Evolutionary conservation across 495 filamentous ascomycete species (phyloP).

Genomic region (Penicillium soppii): DNA sequence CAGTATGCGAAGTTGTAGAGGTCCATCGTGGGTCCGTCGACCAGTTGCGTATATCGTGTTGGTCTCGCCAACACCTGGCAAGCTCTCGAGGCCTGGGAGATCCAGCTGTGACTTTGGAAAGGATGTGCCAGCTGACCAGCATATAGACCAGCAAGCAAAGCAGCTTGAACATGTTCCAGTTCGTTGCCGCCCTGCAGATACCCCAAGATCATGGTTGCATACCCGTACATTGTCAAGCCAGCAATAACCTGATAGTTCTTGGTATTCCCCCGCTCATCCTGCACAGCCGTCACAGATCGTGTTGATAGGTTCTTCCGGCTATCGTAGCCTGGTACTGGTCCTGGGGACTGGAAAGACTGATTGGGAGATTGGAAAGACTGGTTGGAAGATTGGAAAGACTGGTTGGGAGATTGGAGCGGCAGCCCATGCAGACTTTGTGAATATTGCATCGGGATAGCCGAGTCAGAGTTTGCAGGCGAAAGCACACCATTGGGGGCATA

Average conservation of each 20-base stretch:
- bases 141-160: constrained; percentile 84
- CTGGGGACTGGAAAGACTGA: no score
- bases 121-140: constrained; percentile 83
- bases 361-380: constrained; percentile 25
- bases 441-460: constrained; percentile 14
- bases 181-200: constrained; percentile 73
- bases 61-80: constrained; percentile 76
- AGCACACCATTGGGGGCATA: constrained; percentile 18
- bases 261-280: constrained; percentile 17
- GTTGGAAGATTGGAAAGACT: constrained; percentile 18
- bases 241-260: constrained; percentile 87
- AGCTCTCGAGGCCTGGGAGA: constrained; percentile 72
- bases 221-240: constrained; percentile 82
- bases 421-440: constrained; percentile 23
- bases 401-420: constrained; percentile 11
- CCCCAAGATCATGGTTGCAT: constrained; percentile 85
- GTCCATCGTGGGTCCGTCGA: constrained; percentile 36
- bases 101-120: constrained; percentile 88
- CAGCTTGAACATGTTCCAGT: constrained; percentile 79
- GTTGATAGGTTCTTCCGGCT: constrained; percentile 10
- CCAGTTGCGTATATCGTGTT: constrained; percentile 35
- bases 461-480: constrained; percentile 29
- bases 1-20: constrained; percentile 80
- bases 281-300: constrained; percentile 10
- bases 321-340: constrained; percentile 2